Evolutionary conservation across 768 basidiomycete species (phyloP).

Genomic region (Trametes maxima): DNA sequence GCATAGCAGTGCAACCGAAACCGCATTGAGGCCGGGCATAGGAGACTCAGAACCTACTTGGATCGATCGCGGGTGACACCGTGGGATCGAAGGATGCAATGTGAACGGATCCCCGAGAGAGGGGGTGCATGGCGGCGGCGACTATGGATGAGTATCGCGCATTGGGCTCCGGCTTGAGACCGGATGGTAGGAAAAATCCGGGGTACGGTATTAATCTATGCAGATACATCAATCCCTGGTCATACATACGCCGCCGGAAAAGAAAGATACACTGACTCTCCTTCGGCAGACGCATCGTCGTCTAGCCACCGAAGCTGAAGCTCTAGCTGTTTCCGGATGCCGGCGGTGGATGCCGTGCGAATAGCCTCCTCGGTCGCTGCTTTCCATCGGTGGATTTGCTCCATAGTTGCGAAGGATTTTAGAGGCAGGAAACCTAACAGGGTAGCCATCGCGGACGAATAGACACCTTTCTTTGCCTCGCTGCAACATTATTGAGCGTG

Average conservation of each 20-base stretch:
- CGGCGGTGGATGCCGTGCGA: background rate
- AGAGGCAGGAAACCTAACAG: background rate
- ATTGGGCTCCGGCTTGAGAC: conserved; percentile 1
- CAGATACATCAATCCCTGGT: no score
- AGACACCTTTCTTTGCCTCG: background rate
- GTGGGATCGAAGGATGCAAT: conserved; percentile 28
- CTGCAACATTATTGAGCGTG: background rate
- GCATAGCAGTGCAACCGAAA: background rate
- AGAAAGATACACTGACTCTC: background rate
- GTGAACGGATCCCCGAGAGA: conserved; percentile 23
- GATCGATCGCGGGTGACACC: conserved; percentile 31
- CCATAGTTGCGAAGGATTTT: background rate
- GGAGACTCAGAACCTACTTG: conserved; percentile 2
- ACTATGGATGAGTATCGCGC: background rate
- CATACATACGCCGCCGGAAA: no score
- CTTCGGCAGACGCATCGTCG: background rate
- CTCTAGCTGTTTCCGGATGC: conserved; percentile 5
- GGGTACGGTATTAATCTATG: conserved; percentile 10
- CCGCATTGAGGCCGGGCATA: background rate
- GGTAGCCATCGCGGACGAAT: background rate
- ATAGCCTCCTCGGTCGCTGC: background rate
- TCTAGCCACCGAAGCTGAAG: conserved; percentile 1
- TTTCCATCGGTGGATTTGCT: conserved; percentile 4
- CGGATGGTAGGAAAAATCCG: conserved; percentile 1
- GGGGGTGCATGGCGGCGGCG: conserved; percentile 5